Evolutionary conservation across 2,329 filamentous ascomycete genomes (phyloP).

Genomic region (Teratosphaeria viscida): DNA sequence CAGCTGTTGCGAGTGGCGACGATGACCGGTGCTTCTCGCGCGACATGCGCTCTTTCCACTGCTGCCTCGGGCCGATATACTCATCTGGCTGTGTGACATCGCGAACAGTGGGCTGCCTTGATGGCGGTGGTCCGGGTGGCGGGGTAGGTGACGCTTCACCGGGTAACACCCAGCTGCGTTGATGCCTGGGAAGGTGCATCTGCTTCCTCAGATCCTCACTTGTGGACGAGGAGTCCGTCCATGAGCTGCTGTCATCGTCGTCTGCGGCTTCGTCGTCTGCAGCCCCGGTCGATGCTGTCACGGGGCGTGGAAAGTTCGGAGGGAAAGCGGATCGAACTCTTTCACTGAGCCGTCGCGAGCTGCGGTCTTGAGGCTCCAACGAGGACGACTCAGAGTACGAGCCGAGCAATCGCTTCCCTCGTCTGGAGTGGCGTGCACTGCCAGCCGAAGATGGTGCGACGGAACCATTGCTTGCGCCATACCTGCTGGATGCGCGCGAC

Average conservation of each 20-base stretch:
- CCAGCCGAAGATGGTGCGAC: slow-evolving; percentile 10
- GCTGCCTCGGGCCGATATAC: slow-evolving; percentile 4
- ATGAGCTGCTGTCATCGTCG: slow-evolving; percentile 4
- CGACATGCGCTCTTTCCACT: slow-evolving; percentile 8
- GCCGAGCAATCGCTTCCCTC: slow-evolving; percentile 10
- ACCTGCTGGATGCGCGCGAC: slow-evolving; percentile 10
- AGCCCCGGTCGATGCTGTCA: slow-evolving; percentile 13
- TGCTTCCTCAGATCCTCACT: slow-evolving; percentile 9
- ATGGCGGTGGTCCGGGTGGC: slow-evolving; percentile 14
- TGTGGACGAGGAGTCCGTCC: slow-evolving; percentile 10
- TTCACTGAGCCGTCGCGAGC: slow-evolving; percentile 17
- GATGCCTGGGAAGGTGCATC: slow-evolving; percentile 19
- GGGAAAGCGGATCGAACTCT: slow-evolving; percentile 18
- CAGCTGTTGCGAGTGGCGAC: slow-evolving; percentile 15
- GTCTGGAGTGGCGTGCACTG: slow-evolving; percentile 9
- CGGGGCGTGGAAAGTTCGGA: slow-evolving; percentile 20
- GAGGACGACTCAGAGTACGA: slow-evolving; percentile 22
- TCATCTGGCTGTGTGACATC: slow-evolving; percentile 1
- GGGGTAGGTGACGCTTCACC: slow-evolving; percentile 27
- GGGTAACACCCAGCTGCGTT: slow-evolving; percentile 22
- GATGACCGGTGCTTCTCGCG: slow-evolving; percentile 10
- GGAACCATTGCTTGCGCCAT: slow-evolving; percentile 8
- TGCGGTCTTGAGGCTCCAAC: slow-evolving; percentile 17
- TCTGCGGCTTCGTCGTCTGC: slow-evolving; percentile 10
- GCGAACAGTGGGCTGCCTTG: slow-evolving; percentile 6